Base-by-base conservation (phyloP, 352 stramenopile genomes). In the Thraustochytrium striatum region DNA sequence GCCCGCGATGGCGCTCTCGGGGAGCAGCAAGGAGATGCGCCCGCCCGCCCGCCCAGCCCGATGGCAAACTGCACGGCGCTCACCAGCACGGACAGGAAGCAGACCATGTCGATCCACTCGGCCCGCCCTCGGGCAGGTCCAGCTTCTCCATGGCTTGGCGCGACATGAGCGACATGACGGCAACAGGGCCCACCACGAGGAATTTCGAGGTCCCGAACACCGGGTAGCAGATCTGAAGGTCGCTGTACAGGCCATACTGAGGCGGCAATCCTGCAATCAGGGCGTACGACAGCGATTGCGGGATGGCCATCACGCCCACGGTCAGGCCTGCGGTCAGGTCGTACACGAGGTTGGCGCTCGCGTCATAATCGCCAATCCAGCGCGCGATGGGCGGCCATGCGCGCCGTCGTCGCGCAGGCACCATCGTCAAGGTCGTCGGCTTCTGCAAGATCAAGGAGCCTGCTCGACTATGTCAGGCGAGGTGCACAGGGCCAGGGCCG, bases 291-390 rank as follows among this genome's bases (percentile, higher is more conserved):
- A 82, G 57, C 7, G 78, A 70, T 33, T 82, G 68, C n/a, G 78
- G 78, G 1, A 82, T 81, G 43, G 78, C 78, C 69, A 82, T 81
- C 9, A 82, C 47, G 35, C 78, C 78, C n/a, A 82, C 78, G 2
- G 78, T 82, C 9, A 82, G 39, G 3, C 78, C 78, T n/a, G 78
- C 62, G n/a, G 57, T 57, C 30, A 82, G 19, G 38, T 83, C 73
- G 47, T 80, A 75, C 44, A 38, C 21, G 7, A 61, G 35, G 52
- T 75, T 43, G 7, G 58, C 52, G 2, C 7, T 30, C 65, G 41
- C 65, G 32, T 70, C 50, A 38, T 75, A 75, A 25, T 7, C 9
- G 8, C 30, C 30, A 16, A 75, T 39, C 65, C 65, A 75, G 32
- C 5, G 19, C 16, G 41, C 30, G 0, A 75, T 72, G 16, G 44